These are phyloP conservation scores for Ophiostoma novo-ulmi DNA, from an alignment of 2,329 filamentous ascomycete species.

Conservation along the genomic window DNA sequence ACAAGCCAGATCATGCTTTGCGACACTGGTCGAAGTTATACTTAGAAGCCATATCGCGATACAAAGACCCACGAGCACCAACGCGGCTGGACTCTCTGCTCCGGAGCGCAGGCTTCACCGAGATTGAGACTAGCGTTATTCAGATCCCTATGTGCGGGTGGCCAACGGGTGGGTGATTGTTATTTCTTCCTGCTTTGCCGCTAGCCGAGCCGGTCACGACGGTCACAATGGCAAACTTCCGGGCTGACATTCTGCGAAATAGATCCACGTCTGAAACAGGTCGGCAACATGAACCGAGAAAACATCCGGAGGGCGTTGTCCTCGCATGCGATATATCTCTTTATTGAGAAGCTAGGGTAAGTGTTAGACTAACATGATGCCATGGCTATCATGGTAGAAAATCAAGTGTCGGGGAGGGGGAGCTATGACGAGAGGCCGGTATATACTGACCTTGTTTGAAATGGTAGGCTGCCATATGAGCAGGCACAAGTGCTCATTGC, in stretches of 20 bases:
- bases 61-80: conserved; percentile 63
- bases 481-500: conserved; percentile 54
- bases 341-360: conserved; percentile 47
- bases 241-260: not conserved
- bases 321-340: conserved; percentile 53
- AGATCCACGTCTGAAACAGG: conserved; percentile 50
- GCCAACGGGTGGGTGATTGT: conserved; percentile 54
- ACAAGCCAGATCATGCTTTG: conserved; percentile 54
- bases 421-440: too few relatives aligned
- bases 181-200: not conserved
- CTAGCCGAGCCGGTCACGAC: not conserved
- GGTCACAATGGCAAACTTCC: not conserved
- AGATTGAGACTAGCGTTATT: conserved; percentile 62
- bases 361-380: conserved; percentile 25
- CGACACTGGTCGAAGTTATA: conserved; percentile 63
- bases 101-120: conserved; percentile 58
- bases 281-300: conserved; percentile 49
- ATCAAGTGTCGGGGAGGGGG: too few relatives aligned
- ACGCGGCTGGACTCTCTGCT: conserved; percentile 56
- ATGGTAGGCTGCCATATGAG: conserved; percentile 49
- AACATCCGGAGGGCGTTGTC: conserved; percentile 52
- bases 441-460: not conserved
- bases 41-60: conserved; percentile 54
- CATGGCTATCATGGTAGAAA: not conserved
- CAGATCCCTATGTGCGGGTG: conserved; percentile 65